A percentile compares a stretch with the other conserved stretches of the same genome.
Conservation (phyloP, 495 filamentous ascomycete species). For the Podospora tetraspora region DNA sequence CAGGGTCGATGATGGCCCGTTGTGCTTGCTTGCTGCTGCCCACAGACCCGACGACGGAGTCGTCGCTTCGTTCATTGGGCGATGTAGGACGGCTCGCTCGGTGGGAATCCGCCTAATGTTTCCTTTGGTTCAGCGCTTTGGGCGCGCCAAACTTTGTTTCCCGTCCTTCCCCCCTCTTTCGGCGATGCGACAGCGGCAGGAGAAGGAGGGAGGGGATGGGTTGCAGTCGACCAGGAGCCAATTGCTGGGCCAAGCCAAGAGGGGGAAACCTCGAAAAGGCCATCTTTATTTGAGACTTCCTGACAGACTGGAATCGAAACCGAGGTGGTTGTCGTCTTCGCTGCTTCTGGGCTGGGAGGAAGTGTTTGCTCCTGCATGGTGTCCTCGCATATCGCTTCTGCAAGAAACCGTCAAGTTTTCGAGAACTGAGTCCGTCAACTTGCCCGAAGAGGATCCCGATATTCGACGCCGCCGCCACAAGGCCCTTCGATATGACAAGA, state of each 20-base stretch:
- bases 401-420: conserved; percentile 7
- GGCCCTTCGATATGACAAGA: background rate
- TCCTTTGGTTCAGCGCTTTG: conserved; percentile 27
- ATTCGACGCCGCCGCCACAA: background rate
- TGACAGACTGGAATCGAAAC: background rate
- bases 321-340: background rate
- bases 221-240: background rate
- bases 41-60: conserved; percentile 13
- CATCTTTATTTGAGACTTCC: background rate
- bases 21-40: background rate
- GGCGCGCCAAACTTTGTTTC: conserved; percentile 16
- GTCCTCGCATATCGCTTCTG: conserved; percentile 12
- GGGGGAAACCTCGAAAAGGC: background rate
- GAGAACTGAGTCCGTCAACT: background rate
- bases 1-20: conserved; percentile 1
- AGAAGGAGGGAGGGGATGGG: background rate
- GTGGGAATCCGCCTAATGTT: conserved; percentile 12
- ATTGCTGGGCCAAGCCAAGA: background rate
- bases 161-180: conserved; percentile 5
- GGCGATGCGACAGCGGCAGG: conserved; percentile 24
- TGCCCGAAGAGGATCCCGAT: background rate
- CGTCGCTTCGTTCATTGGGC: conserved; percentile 12
- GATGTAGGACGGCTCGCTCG: conserved; percentile 17
- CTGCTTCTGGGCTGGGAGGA: background rate
- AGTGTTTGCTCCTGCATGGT: background rate